Evolutionary conservation across 345 rosid species (phyloP).

Genomic region (Capsella bursapastoris): DNA sequence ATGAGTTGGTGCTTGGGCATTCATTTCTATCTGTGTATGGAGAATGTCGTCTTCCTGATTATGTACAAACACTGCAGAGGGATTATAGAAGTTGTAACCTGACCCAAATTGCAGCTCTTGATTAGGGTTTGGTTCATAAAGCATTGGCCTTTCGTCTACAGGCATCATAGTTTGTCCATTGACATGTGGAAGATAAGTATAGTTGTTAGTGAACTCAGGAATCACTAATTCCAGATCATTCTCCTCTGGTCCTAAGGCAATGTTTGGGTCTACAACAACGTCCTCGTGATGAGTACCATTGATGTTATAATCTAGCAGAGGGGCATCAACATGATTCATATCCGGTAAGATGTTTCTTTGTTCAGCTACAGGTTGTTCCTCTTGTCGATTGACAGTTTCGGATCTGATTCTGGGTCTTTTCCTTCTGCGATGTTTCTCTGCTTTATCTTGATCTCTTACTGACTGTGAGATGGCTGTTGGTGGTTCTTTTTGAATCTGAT

Average conservation of each 20-base stretch:
- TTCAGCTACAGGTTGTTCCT: slow-evolving; percentile 47
- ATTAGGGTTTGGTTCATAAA: slow-evolving; percentile 55
- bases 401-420: slow-evolving; percentile 54
- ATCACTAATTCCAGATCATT: slow-evolving; percentile 48
- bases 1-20: slow-evolving; percentile 40
- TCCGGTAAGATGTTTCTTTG: slow-evolving; percentile 59
- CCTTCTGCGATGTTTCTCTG: slow-evolving; percentile 49
- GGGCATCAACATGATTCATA: slow-evolving; percentile 56
- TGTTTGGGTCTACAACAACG: slow-evolving; percentile 43
- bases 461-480: slow-evolving; percentile 29
- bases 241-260: slow-evolving; percentile 47
- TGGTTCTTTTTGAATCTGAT: slow-evolving; percentile 49
- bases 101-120: slow-evolving; percentile 53
- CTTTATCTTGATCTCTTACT: slow-evolving; percentile 50
- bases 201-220: slow-evolving; percentile 54
- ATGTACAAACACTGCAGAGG: slow-evolving; percentile 53
- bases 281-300: slow-evolving; percentile 45
- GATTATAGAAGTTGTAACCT: slow-evolving; percentile 54
- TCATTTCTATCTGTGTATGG: slow-evolving; percentile 51
- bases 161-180: slow-evolving; percentile 56
- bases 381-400: slow-evolving; percentile 46
- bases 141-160: slow-evolving; percentile 63
- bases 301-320: slow-evolving; percentile 51
- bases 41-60: slow-evolving; percentile 46
- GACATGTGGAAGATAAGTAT: slow-evolving; percentile 53